Base-by-base conservation (phyloP, 2,329 filamentous ascomycete genomes). In the Byssoonygena ceratinophila region DNA sequence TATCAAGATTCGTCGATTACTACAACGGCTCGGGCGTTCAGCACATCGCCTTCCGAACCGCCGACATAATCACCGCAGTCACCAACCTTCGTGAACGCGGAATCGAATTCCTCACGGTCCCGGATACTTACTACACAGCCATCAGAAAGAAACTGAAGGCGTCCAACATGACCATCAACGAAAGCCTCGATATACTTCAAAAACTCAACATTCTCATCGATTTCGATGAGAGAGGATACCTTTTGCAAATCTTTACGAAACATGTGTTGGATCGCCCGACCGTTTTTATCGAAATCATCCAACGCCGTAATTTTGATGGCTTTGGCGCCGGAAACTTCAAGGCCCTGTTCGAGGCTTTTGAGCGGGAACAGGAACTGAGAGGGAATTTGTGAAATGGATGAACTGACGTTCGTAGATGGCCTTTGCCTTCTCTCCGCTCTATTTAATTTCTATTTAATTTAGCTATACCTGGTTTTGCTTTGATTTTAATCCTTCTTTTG, bases 241-340 rank as follows among this genome's bases (percentile, higher is more conserved):
- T 95, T 59, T 60, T 82, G 57, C 79, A 82, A 65, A 75, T 87
- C 37, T 87, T 87, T 68, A 83, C 83, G 36, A 87, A 87, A 77
- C 89, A 89, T 56, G 70, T 95, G 59, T 84, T 94, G 77, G 87
- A 95, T 70, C 80, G 89, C n/a, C 90, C 90, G 25, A 95, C 88
- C 4, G 88, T 95, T 31, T 95, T 95, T 65, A 79, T 94, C 56
- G 88, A 95, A 76, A 89, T 95, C 60, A 95, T 95, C 60, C 87
- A 94, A 75, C 76, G 88, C 49, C 83, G 91, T 60, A 81, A 85
- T 52, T 95, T 95, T 67, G 83, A 87, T 53, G 89, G 88, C 0
- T 95, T 95, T 61, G 89, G 89, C 3, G 89, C 88, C 0, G 89
- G 89, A 1, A 95, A 95, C 68, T 94, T 95, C 71, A 94, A 89